Conservation (phyloP, 1,284 basidiomycete genomes). For the Ustilago shanxiensis region DNA sequence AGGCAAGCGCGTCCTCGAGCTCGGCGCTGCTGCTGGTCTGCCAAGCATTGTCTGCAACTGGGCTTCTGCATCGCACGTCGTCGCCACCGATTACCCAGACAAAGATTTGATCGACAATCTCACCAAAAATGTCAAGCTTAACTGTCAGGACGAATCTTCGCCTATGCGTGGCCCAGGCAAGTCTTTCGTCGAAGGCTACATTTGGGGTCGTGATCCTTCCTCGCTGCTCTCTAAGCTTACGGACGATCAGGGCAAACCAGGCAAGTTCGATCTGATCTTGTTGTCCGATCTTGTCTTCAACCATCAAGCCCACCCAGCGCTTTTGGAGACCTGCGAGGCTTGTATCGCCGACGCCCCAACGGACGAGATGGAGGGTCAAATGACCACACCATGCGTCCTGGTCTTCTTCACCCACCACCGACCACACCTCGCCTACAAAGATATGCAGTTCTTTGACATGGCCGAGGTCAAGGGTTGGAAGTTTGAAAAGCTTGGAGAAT, state of each 20-base stretch:
- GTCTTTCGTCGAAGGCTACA: constrained; percentile 77
- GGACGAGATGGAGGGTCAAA: constrained; percentile 18
- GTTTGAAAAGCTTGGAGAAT: constrained; percentile 80
- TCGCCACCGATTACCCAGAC: constrained; percentile 95
- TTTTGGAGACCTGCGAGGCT: constrained; percentile 81
- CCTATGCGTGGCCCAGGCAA: constrained; percentile 35
- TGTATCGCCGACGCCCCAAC: constrained; percentile 65
- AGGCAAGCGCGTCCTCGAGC: constrained; percentile 79
- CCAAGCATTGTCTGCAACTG: constrained; percentile 73
- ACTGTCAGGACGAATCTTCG: constrained; percentile 72
- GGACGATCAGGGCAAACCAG: constrained; percentile 24
- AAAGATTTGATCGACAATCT: constrained; percentile 83
- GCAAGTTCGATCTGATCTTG: constrained; percentile 82
- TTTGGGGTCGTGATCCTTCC: constrained; percentile 83
- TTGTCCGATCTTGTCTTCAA: constrained; percentile 92
- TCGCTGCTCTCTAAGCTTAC: constrained; percentile 74
- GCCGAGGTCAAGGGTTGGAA: constrained; percentile 80
- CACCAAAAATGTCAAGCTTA: constrained; percentile 77
- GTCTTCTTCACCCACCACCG: constrained; percentile 95
- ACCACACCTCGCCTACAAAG: constrained; percentile 82
- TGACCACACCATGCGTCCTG: constrained; percentile 75
- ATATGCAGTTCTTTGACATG: constrained; percentile 84
- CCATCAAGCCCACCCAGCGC: constrained; percentile 80
- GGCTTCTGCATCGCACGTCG: constrained; percentile 73
- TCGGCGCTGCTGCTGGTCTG: constrained; percentile 91